Evolutionary conservation across 768 basidiomycete species (phyloP), one percentile per base, ranked within the genome.

Genomic region (Scleroderma bovista): DNA sequence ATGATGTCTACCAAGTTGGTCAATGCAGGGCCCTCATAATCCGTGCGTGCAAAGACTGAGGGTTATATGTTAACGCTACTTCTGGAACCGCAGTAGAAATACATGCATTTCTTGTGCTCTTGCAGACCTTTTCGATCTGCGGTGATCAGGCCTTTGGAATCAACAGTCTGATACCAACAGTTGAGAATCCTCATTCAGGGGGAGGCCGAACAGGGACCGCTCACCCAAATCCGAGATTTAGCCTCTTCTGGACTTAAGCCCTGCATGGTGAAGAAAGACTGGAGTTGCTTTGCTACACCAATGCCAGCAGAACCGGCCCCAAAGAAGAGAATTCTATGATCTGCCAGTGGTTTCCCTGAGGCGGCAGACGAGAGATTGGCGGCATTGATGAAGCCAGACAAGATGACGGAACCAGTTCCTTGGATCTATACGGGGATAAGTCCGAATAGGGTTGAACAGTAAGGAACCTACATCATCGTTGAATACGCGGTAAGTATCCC

Each of bases 111-210:
- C 64, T 91, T 90, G 70, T 90, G 88, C 50, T 79, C 77, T 48
- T 86, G 83, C 26, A 90, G 69, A 9, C 77, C 78, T 53, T 78
- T 75, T 57, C 88, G 77, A 60, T 80, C 77, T 17, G 81, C 77
- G 11, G 85, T 84, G 62, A 90, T 81, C 29, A 90, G 69, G 33
- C 88, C 88, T 67, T 88, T 79, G 17, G 85, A 85, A 60, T 88
- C 86, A 47, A 88, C 83, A 38, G 86, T 83, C 82, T 81, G 52
- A 49, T 23, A 38, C 39, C 45, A 15, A 43, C 13, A 40, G 53
- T 29, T 66, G 36, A 62, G 57, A 42, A 26, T 17, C 37, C 43
- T 47, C 40, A 33, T 15, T 31, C 22, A 31, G 15, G 24, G 8
- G 44, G 47, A 47, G 20, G 39, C 51, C 24, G 45, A 33, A 38